phyloP scores from a whole-genome alignment of 2,329 filamentous ascomycete species.

The Fusarium sp. region DNA sequence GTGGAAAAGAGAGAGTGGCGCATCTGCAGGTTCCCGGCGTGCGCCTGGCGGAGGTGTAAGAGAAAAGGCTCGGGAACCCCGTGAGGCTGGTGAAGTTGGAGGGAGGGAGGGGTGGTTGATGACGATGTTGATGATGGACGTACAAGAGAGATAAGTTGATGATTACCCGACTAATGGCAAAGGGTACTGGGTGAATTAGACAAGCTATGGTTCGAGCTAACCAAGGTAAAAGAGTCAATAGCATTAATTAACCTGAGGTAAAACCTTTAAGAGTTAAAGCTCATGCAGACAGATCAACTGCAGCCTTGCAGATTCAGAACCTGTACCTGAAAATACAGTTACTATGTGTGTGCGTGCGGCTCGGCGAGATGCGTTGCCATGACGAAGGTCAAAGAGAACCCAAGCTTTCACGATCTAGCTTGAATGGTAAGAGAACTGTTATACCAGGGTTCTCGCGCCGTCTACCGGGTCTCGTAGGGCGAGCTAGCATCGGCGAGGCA shows the following conservation, averaged over 20 bases:
- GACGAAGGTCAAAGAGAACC: constrained; percentile 34
- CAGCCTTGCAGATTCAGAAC: constrained; percentile 12
- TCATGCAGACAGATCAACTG: neutral
- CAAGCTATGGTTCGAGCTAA: no score
- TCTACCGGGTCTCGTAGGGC: constrained; percentile 6
- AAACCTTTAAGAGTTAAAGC: neutral
- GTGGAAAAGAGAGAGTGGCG: constrained; percentile 10
- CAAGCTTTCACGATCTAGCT: constrained; percentile 33
- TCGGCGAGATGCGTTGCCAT: constrained; percentile 38
- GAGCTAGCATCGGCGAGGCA: constrained; percentile 13
- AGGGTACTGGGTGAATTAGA: no score
- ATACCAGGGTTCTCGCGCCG: constrained; percentile 19
- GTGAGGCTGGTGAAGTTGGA: constrained; percentile 34
- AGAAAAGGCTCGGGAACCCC: constrained; percentile 36
- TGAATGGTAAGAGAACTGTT: constrained; percentile 14
- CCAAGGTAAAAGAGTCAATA: neutral
- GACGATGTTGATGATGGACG: constrained; percentile 21
- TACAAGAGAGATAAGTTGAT: constrained; percentile 21
- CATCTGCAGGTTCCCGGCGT: constrained; percentile 16
- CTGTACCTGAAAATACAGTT: constrained; percentile 4
- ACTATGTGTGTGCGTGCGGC: constrained; percentile 16
- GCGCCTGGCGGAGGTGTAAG: constrained; percentile 12
- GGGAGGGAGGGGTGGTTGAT: constrained; percentile 21
- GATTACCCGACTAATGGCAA: neutral
- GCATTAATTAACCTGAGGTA: neutral